A percentile compares a stretch with the other conserved stretches of the same genome.
Evolutionary conservation across 768 basidiomycete genomes (phyloP).

Genomic region (Psilocybe subaeruginosa): DNA sequence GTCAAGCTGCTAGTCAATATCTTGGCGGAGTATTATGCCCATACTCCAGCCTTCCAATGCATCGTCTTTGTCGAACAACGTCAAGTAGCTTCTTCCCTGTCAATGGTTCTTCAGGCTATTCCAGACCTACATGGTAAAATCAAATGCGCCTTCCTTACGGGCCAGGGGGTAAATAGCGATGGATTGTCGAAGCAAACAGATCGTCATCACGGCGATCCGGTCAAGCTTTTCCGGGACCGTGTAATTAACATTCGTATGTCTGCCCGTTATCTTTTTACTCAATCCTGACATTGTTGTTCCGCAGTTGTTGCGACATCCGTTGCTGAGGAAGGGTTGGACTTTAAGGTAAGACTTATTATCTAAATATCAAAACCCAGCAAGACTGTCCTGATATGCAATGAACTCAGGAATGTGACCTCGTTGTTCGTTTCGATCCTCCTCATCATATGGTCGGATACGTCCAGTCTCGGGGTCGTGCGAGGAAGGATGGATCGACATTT

Average conservation of each 20-base stretch:
- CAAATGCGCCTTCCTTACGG: constrained; percentile 67
- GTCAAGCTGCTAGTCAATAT: constrained; percentile 63
- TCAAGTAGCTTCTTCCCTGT: constrained; percentile 73
- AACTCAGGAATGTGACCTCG: constrained; percentile 79
- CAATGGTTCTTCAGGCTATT: constrained; percentile 63
- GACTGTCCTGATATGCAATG: constrained; percentile 1
- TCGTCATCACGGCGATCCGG: constrained; percentile 57
- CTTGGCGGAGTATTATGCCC: constrained; percentile 55
- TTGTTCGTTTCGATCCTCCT: constrained; percentile 83
- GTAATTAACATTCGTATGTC: constrained; percentile 69
- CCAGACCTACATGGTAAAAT: constrained; percentile 60
- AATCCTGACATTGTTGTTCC: not conserved
- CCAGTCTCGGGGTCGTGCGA: constrained; percentile 86
- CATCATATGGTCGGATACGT: constrained; percentile 87
- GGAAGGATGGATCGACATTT: constrained; percentile 76
- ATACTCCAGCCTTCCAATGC: constrained; percentile 59
- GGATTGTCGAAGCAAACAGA: constrained; percentile 41
- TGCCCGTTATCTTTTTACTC: not conserved
- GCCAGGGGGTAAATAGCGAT: constrained; percentile 59
- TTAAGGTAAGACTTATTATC: constrained; percentile 55
- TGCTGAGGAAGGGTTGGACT: constrained; percentile 92
- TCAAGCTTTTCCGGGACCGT: constrained; percentile 66
- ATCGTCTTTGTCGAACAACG: constrained; percentile 91
- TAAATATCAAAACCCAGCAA: not conserved
- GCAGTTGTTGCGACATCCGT: constrained; percentile 83